Base-by-base conservation (phyloP, 495 filamentous ascomycete genomes). In the Eremomyces bilateralis region DNA sequence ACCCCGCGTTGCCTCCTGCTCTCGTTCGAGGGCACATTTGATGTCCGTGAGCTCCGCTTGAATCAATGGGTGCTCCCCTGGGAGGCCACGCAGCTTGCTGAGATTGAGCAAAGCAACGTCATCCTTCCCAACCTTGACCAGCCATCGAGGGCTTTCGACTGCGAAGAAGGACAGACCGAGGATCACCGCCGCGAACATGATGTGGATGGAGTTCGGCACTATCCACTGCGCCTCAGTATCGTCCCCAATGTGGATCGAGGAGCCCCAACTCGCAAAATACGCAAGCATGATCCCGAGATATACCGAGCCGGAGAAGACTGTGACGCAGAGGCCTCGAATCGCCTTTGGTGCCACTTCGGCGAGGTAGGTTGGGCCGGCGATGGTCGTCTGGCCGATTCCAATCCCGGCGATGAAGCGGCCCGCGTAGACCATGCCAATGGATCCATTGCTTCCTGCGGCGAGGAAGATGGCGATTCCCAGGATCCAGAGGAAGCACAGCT, bases 101-200 rank as follows among this genome's bases (percentile, higher is more conserved):
- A 75, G 57, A 33, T 43, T 61, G 6, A 44, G 37, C 1, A 58
- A 34, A 0, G 67, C 64, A 20, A 61, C 36, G 5, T 65, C 58
- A 13, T 58, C 42, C 12, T 62, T 50, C 10, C 61, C 62, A 5
- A 52, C 44, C 52, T 67, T 65, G 48, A 67, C 54, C 15, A 73
- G 54, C 42, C 55, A 70, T 1, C 69, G 61, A 0, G 71, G 68
- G 31, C 63, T 64, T 46, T 80, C 74, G 35, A 62, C 61, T 25
- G 73, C 65, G 33, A 74, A 55, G 47, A 80, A 68, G 2, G 67
- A 67, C 20, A 77, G 58, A 34, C 65, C 36, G 42, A 74, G 62
- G 47, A 80, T 73, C 15, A 80, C 51, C 0, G 67, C 62, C 3
- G 74, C 71, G 43, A 80, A 80, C 20, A 79, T 75, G 52, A 82